Conservation (phyloP, 2,329 filamentous ascomycete genomes). For the Camillea tinctor region DNA sequence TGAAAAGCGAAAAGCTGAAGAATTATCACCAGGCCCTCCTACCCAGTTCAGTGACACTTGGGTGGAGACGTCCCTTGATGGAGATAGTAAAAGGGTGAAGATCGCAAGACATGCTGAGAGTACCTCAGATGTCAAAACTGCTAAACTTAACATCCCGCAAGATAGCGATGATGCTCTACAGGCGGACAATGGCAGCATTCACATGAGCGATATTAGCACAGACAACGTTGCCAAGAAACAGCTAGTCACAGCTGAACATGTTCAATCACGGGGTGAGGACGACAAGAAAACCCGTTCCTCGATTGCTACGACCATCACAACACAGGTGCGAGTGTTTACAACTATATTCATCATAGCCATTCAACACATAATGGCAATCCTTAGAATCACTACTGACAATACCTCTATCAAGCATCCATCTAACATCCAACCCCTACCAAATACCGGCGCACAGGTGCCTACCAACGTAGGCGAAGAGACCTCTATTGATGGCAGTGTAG, state of each 20-base stretch:
- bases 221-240: slow-evolving; percentile 1
- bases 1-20: slow-evolving; percentile 29
- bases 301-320: slow-evolving; percentile 16
- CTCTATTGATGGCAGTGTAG: background rate
- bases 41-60: slow-evolving; percentile 39
- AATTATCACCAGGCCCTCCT: slow-evolving; percentile 16
- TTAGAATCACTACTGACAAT: slow-evolving; percentile 22
- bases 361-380: slow-evolving; percentile 18
- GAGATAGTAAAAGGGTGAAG: slow-evolving; percentile 42
- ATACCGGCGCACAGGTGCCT: slow-evolving; percentile 2
- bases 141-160: background rate
- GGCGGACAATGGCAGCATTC: slow-evolving; percentile 2
- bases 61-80: slow-evolving; percentile 39
- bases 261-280: slow-evolving; percentile 3
- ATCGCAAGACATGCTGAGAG: slow-evolving; percentile 23
- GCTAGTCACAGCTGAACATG: slow-evolving; percentile 3
- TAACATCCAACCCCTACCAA: slow-evolving; percentile 4
- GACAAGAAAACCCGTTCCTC: slow-evolving; percentile 7
- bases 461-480: background rate
- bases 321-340: slow-evolving; percentile 28
- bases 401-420: slow-evolving; percentile 15
- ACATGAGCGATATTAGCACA: background rate
- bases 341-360: slow-evolving; percentile 12
- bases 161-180: slow-evolving; percentile 11
- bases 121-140: slow-evolving; percentile 2